Conservation (phyloP, 1,284 basidiomycete species). For the Coniferiporia weirii region DNA sequence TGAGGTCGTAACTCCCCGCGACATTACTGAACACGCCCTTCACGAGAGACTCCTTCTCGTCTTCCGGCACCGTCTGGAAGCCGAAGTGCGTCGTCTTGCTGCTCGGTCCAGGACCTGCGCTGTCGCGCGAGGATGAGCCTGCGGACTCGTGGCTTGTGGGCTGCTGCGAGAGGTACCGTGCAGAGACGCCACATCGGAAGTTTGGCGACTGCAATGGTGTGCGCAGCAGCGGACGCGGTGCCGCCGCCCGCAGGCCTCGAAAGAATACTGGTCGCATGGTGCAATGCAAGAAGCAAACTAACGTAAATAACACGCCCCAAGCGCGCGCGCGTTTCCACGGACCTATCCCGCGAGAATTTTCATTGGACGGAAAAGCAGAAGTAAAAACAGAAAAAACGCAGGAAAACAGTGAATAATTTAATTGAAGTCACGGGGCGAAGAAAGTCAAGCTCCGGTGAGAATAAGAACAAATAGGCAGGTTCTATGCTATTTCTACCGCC, state of each 20-base stretch:
- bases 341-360: not conserved
- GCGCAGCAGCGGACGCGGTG: not conserved
- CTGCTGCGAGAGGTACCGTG: constrained; percentile 2
- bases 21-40: constrained; percentile 95
- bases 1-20: constrained; percentile 92
- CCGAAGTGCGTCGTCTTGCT: constrained; percentile 78
- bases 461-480: not conserved
- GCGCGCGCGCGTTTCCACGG: not conserved
- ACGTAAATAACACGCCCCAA: constrained; percentile 12
- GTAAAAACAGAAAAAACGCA: not conserved
- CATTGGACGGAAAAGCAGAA: not conserved
- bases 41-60: constrained; percentile 74
- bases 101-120: not conserved
- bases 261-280: not conserved
- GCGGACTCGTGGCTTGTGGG: not conserved
- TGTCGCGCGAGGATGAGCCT: not conserved
- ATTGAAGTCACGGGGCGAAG: not conserved
- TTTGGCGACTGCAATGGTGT: not conserved
- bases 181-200: not conserved
- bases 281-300: constrained; percentile 6
- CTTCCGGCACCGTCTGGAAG: constrained; percentile 82
- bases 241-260: not conserved
- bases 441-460: not conserved
- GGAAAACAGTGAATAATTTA: not conserved
- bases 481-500: constrained; percentile 42